Conservation (phyloP, 2,329 filamentous ascomycete species). For the Colletotrichum kahawae region DNA sequence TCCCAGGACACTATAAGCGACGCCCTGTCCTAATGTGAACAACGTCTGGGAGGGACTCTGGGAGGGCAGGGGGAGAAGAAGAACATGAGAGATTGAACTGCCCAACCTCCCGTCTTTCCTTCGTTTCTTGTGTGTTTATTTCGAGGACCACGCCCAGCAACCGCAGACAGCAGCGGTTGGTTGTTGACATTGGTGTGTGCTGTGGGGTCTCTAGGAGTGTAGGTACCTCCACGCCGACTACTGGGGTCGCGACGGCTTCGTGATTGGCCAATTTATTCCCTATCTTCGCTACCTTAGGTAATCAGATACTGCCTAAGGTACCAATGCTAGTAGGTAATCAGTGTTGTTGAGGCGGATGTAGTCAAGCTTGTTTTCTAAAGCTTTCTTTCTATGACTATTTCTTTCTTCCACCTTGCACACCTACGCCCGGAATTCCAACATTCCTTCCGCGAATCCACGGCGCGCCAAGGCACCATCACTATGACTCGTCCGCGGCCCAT, state of each 20-base stretch:
- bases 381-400: not conserved
- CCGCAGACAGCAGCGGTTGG: not conserved
- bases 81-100: not conserved
- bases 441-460: not conserved
- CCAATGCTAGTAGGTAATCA: not conserved
- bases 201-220: not conserved
- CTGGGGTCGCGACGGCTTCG: not conserved
- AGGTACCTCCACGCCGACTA: not conserved
- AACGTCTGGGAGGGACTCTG: not conserved
- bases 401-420: not conserved
- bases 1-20: not conserved
- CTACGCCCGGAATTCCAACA: not conserved
- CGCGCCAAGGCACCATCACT: not conserved
- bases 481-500: constrained; percentile 50
- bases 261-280: not conserved
- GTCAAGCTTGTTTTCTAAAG: not conserved
- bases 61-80: not conserved
- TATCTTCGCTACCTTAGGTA: not conserved
- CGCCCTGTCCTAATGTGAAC: not conserved
- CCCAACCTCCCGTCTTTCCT: constrained; percentile 2
- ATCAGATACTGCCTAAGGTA: not conserved
- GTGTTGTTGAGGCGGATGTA: not conserved
- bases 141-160: not conserved
- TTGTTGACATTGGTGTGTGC: not conserved
- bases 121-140: constrained; percentile 5